phyloP scores from a whole-genome alignment of 495 filamentous ascomycete species.

The Talaromyces adpressus region DNA sequence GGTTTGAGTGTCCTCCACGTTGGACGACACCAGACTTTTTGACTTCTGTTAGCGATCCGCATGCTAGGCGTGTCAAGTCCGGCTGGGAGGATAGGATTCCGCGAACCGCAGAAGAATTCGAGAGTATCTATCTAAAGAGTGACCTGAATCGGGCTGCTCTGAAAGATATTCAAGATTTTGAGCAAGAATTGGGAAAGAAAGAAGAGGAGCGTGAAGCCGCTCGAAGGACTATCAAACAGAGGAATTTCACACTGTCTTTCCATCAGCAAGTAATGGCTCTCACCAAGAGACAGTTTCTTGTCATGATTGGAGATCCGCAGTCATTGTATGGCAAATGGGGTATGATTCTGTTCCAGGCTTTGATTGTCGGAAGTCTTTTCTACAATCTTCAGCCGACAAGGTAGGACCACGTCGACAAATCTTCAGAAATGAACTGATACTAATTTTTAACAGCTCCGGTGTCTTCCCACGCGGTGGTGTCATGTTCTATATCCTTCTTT shows the following conservation, averaged over 20 bases:
- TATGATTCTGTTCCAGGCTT: conserved; percentile 60
- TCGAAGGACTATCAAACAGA: conserved; percentile 39
- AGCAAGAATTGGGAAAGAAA: conserved; percentile 40
- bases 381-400: conserved; percentile 59
- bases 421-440: conserved; percentile 9
- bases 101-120: conserved; percentile 52
- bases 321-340: conserved; percentile 46
- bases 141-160: conserved; percentile 24
- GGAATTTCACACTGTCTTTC: conserved; percentile 61
- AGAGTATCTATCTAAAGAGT: conserved; percentile 44
- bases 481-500: conserved; percentile 71
- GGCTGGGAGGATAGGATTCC: conserved; percentile 58
- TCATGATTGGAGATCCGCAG: conserved; percentile 56
- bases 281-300: conserved; percentile 57
- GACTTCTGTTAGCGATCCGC: conserved; percentile 57
- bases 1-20: conserved; percentile 51
- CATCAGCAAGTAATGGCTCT: conserved; percentile 60
- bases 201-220: conserved; percentile 38
- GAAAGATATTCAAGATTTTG: conserved; percentile 44
- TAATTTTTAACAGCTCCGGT: conserved; percentile 23
- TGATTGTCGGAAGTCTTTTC: conserved; percentile 74
- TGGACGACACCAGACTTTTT: conserved; percentile 66
- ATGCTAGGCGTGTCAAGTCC: conserved; percentile 50
- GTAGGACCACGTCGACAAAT: conserved; percentile 10
- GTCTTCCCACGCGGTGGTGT: conserved; percentile 46